Conservation (phyloP, 2,329 filamentous ascomycete species). For the Pezicula carpinea region DNA sequence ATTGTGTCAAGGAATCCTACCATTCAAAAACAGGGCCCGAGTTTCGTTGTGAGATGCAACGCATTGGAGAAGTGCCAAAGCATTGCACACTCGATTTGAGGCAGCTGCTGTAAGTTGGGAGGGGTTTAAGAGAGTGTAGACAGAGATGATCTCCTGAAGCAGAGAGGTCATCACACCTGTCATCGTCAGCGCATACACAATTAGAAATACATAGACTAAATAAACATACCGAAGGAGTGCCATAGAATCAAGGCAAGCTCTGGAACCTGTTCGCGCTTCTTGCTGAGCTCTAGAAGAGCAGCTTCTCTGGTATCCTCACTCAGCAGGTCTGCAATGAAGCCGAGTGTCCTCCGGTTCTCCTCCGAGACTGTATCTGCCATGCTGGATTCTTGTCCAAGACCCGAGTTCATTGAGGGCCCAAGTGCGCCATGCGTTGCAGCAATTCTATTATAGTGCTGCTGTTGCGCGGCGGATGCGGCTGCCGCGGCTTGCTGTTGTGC, state of each 20-base stretch:
- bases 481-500: slow-evolving; percentile 32
- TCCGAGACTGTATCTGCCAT: slow-evolving; percentile 72
- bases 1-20: slow-evolving; percentile 43
- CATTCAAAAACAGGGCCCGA: slow-evolving; percentile 85
- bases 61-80: slow-evolving; percentile 89
- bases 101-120: slow-evolving; percentile 97
- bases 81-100: slow-evolving; percentile 96
- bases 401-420: slow-evolving; percentile 31
- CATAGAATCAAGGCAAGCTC: slow-evolving; percentile 94
- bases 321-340: slow-evolving; percentile 87
- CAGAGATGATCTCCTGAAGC: slow-evolving; percentile 96
- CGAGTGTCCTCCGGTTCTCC: slow-evolving; percentile 88
- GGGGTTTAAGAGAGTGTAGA: slow-evolving; percentile 93
- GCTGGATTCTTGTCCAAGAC: slow-evolving; percentile 48
- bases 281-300: slow-evolving; percentile 90
- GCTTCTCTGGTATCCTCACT: slow-evolving; percentile 84
- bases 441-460: slow-evolving; percentile 68
- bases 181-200: slow-evolving; percentile 14
- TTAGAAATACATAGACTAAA: background rate
- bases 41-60: slow-evolving; percentile 98
- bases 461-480: slow-evolving; percentile 30
- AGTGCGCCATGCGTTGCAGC: slow-evolving; percentile 56
- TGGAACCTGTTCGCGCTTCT: slow-evolving; percentile 97
- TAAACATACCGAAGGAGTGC: slow-evolving; percentile 86
- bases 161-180: slow-evolving; percentile 96